Evolutionary conservation across 73 alveolate species (phyloP).

Genomic region (Paramecium bursaria): DNA sequence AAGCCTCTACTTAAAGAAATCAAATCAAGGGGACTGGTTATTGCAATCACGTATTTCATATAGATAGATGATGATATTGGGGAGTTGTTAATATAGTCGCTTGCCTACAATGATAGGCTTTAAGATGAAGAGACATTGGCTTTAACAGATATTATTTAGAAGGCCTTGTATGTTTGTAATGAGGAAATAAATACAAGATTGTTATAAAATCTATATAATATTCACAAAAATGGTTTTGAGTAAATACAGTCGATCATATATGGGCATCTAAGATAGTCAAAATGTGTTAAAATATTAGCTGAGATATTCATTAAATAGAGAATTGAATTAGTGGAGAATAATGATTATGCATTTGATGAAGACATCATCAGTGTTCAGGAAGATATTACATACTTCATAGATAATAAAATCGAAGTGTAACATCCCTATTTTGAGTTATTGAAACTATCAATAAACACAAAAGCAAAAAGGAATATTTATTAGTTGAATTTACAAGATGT

Average conservation of each 20-base stretch:
- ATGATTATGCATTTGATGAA: constrained; percentile 26
- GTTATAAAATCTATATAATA: too few relatives aligned
- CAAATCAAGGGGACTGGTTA: neutral
- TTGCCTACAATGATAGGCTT: too few relatives aligned
- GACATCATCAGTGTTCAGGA: constrained; percentile 17
- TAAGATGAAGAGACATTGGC: neutral
- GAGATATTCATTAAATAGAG: constrained; percentile 1
- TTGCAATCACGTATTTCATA: neutral
- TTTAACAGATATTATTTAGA: constrained; percentile 7
- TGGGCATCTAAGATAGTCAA: constrained; percentile 7
- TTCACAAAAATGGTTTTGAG: neutral
- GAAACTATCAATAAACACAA: neutral
- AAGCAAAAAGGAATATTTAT: neutral
- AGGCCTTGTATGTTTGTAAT: constrained; percentile 1
- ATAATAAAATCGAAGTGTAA: neutral
- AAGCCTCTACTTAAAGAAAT: neutral
- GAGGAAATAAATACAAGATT: neutral
- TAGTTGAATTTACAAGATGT: constrained; percentile 1
- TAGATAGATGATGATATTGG: too few relatives aligned
- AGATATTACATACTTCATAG: neutral
- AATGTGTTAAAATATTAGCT: neutral
- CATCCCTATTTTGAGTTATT: constrained; percentile 34
- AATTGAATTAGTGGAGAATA: constrained; percentile 1
- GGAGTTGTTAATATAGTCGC: too few relatives aligned
- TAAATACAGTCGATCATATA: constrained; percentile 6